A percentile compares a stretch with the other conserved stretches of the same genome.
Evolutionary conservation across 495 filamentous ascomycete species (phyloP).

Genomic region (Tuber magnatum): DNA sequence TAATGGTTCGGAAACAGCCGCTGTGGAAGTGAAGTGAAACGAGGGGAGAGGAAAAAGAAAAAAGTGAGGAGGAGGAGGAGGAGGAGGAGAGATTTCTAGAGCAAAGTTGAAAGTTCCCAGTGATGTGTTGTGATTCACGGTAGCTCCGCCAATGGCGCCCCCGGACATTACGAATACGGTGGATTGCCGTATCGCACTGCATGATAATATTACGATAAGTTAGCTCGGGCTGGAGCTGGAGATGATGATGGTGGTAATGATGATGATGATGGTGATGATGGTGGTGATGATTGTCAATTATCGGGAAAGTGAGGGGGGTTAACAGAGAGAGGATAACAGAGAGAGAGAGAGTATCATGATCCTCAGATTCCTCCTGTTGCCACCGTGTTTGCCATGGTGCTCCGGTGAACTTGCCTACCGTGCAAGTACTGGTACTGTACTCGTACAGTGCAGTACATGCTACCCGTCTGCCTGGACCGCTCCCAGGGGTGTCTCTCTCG

Average conservation of each 20-base stretch:
- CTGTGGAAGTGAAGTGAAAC: background rate
- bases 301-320: background rate
- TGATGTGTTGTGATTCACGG: background rate
- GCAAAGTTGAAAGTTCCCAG: background rate
- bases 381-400: background rate
- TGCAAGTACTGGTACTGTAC: too few species aligned
- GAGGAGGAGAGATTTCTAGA: background rate
- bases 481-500: background rate
- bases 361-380: background rate
- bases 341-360: too few species aligned
- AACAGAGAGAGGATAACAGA: background rate
- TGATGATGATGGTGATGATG: background rate
- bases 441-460: background rate
- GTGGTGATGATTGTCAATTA: background rate
- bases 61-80: too few species aligned
- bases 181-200: background rate
- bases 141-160: background rate
- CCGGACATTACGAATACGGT: constrained; percentile 1
- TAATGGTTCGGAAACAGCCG: background rate
- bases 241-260: background rate
- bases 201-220: background rate
- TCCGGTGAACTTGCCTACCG: background rate
- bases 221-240: background rate
- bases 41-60: too few species aligned
- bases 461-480: background rate